These are phyloP conservation scores for Moelleriella libera DNA, from an alignment of 2,329 filamentous ascomycete species.

Conservation along the genomic window DNA sequence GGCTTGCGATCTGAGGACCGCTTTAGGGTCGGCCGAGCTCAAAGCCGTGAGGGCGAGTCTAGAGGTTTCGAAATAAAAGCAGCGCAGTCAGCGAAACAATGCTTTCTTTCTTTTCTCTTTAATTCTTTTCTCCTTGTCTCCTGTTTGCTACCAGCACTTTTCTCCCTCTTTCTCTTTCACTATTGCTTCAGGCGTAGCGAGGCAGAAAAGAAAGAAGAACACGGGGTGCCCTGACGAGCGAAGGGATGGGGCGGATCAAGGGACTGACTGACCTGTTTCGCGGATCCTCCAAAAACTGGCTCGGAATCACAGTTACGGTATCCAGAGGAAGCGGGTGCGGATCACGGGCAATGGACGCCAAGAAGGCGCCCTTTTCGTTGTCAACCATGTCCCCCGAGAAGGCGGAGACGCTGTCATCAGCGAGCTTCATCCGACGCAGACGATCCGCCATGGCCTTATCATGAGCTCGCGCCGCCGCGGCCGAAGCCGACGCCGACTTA, in stretches of 20 bases:
- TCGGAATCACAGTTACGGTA: conserved; percentile 44
- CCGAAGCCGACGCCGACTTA: conserved; percentile 13
- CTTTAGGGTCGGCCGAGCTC: conserved; percentile 49
- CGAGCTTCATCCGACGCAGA: conserved; percentile 28
- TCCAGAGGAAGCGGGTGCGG: conserved; percentile 35
- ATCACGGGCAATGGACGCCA: conserved; percentile 9
- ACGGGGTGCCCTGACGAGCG: too few relatives aligned
- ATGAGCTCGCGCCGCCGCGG: conserved; percentile 10
- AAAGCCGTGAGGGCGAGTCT: conserved; percentile 66
- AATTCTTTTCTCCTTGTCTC: too few relatives aligned
- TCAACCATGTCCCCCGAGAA: background rate
- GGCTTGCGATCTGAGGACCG: conserved; percentile 50
- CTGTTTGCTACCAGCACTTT: too few relatives aligned
- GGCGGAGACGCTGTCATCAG: conserved; percentile 25
- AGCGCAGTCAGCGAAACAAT: too few relatives aligned
- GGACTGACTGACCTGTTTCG: conserved; percentile 41
- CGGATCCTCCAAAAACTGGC: conserved; percentile 46
- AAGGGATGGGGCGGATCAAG: too few relatives aligned
- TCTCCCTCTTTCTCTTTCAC: background rate
- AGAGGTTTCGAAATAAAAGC: background rate
- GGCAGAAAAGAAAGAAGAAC: background rate
- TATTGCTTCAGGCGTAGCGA: conserved; percentile 2
- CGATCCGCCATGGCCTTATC: conserved; percentile 31
- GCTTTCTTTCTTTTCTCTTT: too few relatives aligned
- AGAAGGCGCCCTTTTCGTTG: conserved; percentile 10